phyloP scores from a whole-genome alignment of 106 monocot species.

The Dactylorhiza incarnata region DNA sequence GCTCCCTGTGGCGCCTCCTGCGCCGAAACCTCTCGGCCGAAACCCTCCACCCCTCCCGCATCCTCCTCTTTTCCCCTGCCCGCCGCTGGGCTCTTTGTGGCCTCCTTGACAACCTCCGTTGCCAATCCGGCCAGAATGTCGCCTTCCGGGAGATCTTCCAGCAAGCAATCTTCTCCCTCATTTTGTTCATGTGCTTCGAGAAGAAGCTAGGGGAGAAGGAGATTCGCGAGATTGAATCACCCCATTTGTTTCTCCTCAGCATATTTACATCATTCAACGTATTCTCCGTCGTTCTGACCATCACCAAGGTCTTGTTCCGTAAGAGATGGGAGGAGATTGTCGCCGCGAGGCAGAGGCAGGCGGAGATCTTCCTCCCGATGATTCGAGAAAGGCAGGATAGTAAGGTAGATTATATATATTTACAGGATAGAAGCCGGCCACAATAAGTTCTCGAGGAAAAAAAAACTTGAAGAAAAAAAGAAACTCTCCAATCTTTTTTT shows the following conservation, averaged over 20 bases:
- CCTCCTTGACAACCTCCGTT: neutral
- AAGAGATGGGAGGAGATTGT: constrained; percentile 10
- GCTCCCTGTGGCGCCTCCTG: constrained; percentile 6
- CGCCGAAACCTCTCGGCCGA: constrained; percentile 12
- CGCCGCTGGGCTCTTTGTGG: constrained; percentile 2
- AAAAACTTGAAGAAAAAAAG: no score
- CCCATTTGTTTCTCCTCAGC: neutral
- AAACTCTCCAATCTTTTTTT: no score
- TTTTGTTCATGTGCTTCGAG: constrained; percentile 10
- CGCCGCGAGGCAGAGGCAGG: neutral
- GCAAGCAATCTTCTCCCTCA: constrained; percentile 3
- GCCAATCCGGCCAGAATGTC: neutral
- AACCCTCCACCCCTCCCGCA: neutral
- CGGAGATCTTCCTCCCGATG: constrained; percentile 19
- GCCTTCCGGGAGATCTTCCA: constrained; percentile 4
- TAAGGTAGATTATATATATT: no score
- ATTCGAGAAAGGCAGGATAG: neutral
- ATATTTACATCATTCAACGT: neutral
- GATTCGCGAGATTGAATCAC: constrained; percentile 1
- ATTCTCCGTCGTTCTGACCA: neutral
- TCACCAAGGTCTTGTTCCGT: constrained; percentile 8
- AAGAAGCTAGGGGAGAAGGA: constrained; percentile 7
- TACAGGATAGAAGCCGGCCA: no score
- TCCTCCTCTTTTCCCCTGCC: neutral
- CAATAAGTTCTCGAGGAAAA: no score